These are phyloP conservation scores for Calonectria crousiana DNA, from an alignment of 2,329 filamentous ascomycete species.

Conservation along the genomic window DNA sequence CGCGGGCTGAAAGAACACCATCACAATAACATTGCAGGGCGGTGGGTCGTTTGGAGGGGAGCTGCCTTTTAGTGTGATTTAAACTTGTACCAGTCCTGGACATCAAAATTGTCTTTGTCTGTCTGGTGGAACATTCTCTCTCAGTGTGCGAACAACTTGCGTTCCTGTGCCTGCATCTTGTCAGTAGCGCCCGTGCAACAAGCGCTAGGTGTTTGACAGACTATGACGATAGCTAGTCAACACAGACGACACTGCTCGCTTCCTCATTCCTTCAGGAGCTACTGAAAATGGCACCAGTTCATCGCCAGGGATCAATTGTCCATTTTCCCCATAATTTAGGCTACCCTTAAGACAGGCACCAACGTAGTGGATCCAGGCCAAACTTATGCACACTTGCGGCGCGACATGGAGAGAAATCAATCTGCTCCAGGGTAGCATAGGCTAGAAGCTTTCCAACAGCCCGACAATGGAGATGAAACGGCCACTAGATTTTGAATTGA, in stretches of 20 bases:
- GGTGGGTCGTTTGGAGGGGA: neutral
- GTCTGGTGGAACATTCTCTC: neutral
- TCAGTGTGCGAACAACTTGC: neutral
- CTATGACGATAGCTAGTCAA: neutral
- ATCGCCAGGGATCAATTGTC: neutral
- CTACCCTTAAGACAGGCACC: neutral
- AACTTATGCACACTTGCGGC: neutral
- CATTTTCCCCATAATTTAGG: neutral
- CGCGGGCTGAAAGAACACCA: neutral
- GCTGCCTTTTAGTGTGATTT: neutral
- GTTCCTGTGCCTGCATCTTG: neutral
- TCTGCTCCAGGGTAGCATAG: neutral
- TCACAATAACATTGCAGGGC: neutral
- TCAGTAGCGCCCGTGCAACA: neutral
- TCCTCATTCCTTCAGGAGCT: neutral
- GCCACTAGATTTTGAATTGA: neutral
- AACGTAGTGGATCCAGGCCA: neutral
- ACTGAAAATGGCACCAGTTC: neutral
- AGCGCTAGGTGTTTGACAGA: neutral
- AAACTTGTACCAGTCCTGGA: neutral
- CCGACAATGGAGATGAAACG: neutral
- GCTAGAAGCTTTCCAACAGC: neutral
- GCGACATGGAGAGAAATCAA: neutral
- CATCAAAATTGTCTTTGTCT: neutral
- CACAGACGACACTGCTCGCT: neutral